Conservation (phyloP, 179 eudicot species). For the Beta corolliflora region DNA sequence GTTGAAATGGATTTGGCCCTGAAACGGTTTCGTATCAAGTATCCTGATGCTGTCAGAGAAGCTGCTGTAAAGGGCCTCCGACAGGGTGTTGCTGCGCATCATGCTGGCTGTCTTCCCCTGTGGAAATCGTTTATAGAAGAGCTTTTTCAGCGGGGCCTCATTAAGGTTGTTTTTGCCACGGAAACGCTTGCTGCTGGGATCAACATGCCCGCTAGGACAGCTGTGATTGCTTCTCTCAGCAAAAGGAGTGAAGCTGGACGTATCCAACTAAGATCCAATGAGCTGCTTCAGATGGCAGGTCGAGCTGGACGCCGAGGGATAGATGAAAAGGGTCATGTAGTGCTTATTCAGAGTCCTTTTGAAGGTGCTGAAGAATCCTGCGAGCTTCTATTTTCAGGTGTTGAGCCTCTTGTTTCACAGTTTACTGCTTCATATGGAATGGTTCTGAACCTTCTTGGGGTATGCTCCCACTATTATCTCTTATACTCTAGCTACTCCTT, state of each 20-base stretch:
- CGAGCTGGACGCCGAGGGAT: slow-evolving; percentile 99
- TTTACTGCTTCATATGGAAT: slow-evolving; percentile 98
- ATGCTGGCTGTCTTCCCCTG: slow-evolving; percentile 97
- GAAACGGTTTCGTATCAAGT: slow-evolving; percentile 75
- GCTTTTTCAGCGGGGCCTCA: slow-evolving; percentile 85
- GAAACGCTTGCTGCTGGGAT: slow-evolving; percentile 99
- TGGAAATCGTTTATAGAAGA: slow-evolving; percentile 98
- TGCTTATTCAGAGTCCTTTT: slow-evolving; percentile 80
- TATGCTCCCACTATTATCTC: slow-evolving; percentile 31
- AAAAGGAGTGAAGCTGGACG: slow-evolving; percentile 92
- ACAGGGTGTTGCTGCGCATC: slow-evolving; percentile 94
- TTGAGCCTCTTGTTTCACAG: slow-evolving; percentile 96
- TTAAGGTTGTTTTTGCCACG: slow-evolving; percentile 97
- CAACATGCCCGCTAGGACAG: slow-evolving; percentile 99
- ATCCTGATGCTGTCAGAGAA: slow-evolving; percentile 97
- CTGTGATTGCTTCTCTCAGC: slow-evolving; percentile 93
- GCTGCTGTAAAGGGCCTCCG: slow-evolving; percentile 80
- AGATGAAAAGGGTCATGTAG: slow-evolving; percentile 90
- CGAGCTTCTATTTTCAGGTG: slow-evolving; percentile 83
- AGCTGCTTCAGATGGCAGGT: slow-evolving; percentile 98
- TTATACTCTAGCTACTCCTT: slow-evolving; percentile 9
- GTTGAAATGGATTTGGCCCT: slow-evolving; percentile 88
- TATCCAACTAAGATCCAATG: slow-evolving; percentile 67
- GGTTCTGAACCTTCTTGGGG: slow-evolving; percentile 98
- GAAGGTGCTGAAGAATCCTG: slow-evolving; percentile 98